Evolutionary conservation across 768 basidiomycete genomes (phyloP).

Genomic region (Boletus rubescentipes): DNA sequence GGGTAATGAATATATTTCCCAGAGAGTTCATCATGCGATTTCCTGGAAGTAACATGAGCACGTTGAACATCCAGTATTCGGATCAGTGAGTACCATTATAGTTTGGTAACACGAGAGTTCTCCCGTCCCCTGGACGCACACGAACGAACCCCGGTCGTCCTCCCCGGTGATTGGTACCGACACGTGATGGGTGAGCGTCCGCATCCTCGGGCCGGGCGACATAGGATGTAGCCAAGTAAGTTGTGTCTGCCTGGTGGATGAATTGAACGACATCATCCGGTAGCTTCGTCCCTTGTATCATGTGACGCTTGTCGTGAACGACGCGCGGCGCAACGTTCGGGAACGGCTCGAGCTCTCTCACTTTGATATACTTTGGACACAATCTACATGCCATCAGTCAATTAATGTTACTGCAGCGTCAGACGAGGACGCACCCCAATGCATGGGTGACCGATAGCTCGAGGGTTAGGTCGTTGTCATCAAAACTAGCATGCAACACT

Average conservation of each 20-base stretch:
- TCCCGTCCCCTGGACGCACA: constrained; percentile 52
- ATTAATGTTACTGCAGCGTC: neutral
- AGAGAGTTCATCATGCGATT: constrained; percentile 64
- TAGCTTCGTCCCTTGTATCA: constrained; percentile 41
- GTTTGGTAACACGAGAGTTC: constrained; percentile 59
- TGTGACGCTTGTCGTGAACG: constrained; percentile 28
- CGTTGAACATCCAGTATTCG: neutral
- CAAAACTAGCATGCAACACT: constrained; percentile 34
- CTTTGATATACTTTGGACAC: constrained; percentile 65
- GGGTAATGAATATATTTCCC: constrained; percentile 59
- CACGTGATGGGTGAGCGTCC: constrained; percentile 49
- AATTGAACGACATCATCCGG: constrained; percentile 50
- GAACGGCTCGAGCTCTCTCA: constrained; percentile 46
- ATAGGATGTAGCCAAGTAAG: constrained; percentile 57
- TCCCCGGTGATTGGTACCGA: constrained; percentile 65
- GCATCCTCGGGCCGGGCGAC: constrained; percentile 39
- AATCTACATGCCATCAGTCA: constrained; percentile 38
- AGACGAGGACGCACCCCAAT: constrained; percentile 44
- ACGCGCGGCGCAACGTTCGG: constrained; percentile 38
- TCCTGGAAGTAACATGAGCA: constrained; percentile 33
- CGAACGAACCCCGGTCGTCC: constrained; percentile 63
- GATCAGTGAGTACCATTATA: constrained; percentile 44
- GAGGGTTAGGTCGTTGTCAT: constrained; percentile 34
- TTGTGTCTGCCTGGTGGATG: constrained; percentile 50
- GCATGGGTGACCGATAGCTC: constrained; percentile 53